phyloP scores from a whole-genome alignment of 2,329 filamentous ascomycete genomes.

The Claviceps sp. region DNA sequence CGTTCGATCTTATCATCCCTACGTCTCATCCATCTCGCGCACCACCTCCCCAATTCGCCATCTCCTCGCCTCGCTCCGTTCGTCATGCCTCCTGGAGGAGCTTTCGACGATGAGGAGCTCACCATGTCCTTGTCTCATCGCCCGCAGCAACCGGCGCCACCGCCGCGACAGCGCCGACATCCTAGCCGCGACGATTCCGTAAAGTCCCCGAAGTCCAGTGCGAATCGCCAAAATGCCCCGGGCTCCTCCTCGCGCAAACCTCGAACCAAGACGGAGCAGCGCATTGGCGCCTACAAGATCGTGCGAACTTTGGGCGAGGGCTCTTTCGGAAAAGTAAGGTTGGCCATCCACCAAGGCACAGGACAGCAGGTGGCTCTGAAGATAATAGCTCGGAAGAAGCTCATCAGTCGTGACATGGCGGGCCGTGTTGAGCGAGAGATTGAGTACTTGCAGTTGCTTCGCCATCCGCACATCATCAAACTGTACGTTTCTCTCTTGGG shows the following conservation, averaged over 20 bases:
- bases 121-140: conserved; percentile 61
- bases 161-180: conserved; percentile 13
- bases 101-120: conserved; percentile 70
- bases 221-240: conserved; percentile 21
- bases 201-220: conserved; percentile 13
- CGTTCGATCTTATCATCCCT: too few relatives aligned
- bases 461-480: conserved; percentile 98
- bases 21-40: not conserved
- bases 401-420: conserved; percentile 95
- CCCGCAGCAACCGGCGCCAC: conserved; percentile 17
- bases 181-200: conserved; percentile 10
- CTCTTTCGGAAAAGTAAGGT: conserved; percentile 96
- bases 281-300: conserved; percentile 84
- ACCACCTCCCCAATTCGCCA: not conserved
- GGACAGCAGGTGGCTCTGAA: conserved; percentile 94
- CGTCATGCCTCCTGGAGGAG: conserved; percentile 38
- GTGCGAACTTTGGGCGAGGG: conserved; percentile 87
- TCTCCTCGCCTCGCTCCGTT: conserved; percentile 1
- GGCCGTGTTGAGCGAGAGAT: conserved; percentile 96
- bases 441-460: conserved; percentile 87
- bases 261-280: conserved; percentile 56
- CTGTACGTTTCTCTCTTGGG: conserved; percentile 42
- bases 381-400: conserved; percentile 91
- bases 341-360: conserved; percentile 83
- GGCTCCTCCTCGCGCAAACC: conserved; percentile 22